phyloP scores from a whole-genome alignment of 495 filamentous ascomycete genomes.

The Aspergillus kassunensis region DNA sequence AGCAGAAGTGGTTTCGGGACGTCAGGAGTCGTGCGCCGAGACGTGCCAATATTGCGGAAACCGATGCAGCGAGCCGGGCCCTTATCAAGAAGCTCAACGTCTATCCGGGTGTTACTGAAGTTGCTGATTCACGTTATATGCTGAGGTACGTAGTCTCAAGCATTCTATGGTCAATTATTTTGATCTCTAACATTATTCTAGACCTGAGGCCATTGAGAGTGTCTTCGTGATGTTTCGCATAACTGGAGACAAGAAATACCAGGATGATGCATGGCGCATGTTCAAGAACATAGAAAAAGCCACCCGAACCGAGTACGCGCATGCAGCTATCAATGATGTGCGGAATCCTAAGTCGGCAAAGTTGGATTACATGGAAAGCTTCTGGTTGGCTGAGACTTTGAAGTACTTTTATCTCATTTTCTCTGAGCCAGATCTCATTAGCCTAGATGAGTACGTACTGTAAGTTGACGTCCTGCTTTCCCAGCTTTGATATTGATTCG shows the following conservation, averaged over 20 bases:
- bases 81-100: conserved; percentile 45
- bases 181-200: conserved; percentile 15
- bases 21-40: conserved; percentile 24
- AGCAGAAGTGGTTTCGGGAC: conserved; percentile 44
- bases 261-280: conserved; percentile 74
- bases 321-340: conserved; percentile 59
- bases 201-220: conserved; percentile 68
- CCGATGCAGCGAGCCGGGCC: conserved; percentile 33
- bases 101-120: conserved; percentile 54
- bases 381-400: conserved; percentile 71
- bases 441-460: conserved; percentile 67
- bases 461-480: conserved; percentile 25
- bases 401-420: conserved; percentile 96
- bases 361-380: conserved; percentile 53
- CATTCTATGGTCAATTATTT: neutral
- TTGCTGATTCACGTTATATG: conserved; percentile 61
- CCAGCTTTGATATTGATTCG: neutral
- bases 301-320: conserved; percentile 55
- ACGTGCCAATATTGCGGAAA: conserved; percentile 18
- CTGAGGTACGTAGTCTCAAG: conserved; percentile 46
- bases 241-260: conserved; percentile 62
- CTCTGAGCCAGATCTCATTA: conserved; percentile 62
- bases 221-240: conserved; percentile 74
- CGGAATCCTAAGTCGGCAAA: conserved; percentile 28
- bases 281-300: conserved; percentile 59